Evolutionary conservation across 2,329 filamentous ascomycete genomes (phyloP).

Genomic region (Sclerotiophoma versabilis): DNA sequence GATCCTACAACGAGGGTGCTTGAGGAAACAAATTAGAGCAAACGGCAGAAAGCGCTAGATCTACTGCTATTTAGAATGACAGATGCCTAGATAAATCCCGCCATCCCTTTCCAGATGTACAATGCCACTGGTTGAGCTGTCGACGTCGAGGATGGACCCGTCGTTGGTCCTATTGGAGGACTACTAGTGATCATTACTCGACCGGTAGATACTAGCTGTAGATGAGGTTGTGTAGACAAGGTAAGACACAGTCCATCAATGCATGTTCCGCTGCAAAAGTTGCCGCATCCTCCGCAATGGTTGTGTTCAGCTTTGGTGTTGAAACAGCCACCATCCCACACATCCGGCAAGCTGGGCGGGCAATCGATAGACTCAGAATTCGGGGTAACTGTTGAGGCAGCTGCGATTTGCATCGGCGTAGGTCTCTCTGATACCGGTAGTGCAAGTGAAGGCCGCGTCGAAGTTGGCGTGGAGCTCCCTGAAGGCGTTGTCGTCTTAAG

Average conservation of each 20-base stretch:
- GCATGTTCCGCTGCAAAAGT: slow-evolving; percentile 2
- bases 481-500: not conserved
- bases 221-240: not conserved
- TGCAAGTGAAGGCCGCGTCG: not conserved
- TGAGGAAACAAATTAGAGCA: too few species aligned
- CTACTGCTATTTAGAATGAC: too few species aligned
- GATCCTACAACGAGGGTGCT: not conserved
- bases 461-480: not conserved
- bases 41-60: too few species aligned
- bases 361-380: not conserved
- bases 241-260: not conserved
- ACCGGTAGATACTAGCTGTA: not conserved
- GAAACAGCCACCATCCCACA: slow-evolving; percentile 5
- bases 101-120: slow-evolving; percentile 6
- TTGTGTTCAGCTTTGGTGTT: slow-evolving; percentile 6
- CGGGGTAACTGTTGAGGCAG: not conserved
- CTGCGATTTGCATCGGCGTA: not conserved
- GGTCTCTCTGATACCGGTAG: not conserved
- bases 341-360: not conserved
- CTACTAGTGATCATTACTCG: not conserved
- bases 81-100: not conserved
- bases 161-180: not conserved
- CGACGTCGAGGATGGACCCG: not conserved
- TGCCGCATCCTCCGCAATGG: slow-evolving; percentile 9
- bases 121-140: not conserved